Base-by-base conservation (phyloP, 2,329 filamentous ascomycete species). In the Beauveria varroae region DNA sequence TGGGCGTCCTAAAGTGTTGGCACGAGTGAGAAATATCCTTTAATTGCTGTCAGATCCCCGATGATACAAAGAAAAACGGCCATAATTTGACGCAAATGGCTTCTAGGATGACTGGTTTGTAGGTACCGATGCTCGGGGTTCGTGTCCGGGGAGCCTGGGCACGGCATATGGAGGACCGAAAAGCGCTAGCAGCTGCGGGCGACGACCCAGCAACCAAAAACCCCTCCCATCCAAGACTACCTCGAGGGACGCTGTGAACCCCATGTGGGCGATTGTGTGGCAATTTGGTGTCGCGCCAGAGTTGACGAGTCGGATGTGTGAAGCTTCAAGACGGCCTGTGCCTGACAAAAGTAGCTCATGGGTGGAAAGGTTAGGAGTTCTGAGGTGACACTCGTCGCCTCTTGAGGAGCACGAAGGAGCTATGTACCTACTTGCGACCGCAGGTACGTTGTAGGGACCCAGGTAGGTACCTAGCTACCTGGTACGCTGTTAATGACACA, bases 131-230 rank as follows among this genome's bases (percentile, higher is more conserved):
- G 12, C 20, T 53, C 57, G 50, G 50, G 28, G 12, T 44, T 24
- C 20, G 20, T 30, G n/a, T 60, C 41, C 50, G 40, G 40, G 40
- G n/a, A 12, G 49, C 57, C 49, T 49, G 57, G 49, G 26, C 49
- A 54, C 57, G 57, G 57, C 57, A 60, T 18, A 47, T 60, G 40
- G 41, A 51, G 41, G 24, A 5, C 57, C 57, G 57, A 60, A 56
- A 43, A 53, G 41, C 18, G 18, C 47, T 18, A 20, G 24, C 37
- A 49, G 46, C 34, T 58, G 44, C 57, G 52, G 57, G 47, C 57
- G 24, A 28, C 57, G 37, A 28, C 47, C n/a, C 24, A 59, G 47
- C 57, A 51, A 34, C 24, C 49, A 41, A 40, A 22, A 28, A 41
- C 7, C 40, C 50, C 50, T 37, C n/a, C n/a, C 28, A n/a, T 34